Evolutionary conservation across 768 basidiomycete species (phyloP).

Genomic region (Cytidiella melzeri): DNA sequence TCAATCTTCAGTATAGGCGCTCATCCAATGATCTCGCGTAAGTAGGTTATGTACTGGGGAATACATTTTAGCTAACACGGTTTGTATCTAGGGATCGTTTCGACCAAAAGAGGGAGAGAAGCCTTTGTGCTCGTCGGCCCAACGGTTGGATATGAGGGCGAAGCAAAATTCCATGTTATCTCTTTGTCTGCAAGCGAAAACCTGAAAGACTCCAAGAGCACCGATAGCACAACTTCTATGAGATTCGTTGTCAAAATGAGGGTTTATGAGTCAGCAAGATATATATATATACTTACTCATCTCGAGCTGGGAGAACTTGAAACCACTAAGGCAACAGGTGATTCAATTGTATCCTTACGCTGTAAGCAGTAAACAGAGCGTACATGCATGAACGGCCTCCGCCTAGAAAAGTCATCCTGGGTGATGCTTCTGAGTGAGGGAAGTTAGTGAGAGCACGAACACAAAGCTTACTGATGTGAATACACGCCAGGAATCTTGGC

Average conservation of each 20-base stretch:
- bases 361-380: neutral
- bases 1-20: neutral
- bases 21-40: neutral
- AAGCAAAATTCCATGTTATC: constrained; percentile 25
- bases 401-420: constrained; percentile 13
- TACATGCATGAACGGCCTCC: constrained; percentile 13
- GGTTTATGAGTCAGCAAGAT: too few species aligned
- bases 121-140: constrained; percentile 14
- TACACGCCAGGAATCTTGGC: constrained; percentile 12
- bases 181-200: constrained; percentile 21
- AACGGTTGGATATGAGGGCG: constrained; percentile 24
- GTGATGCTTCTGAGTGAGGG: neutral
- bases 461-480: constrained; percentile 6
- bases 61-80: too few species aligned
- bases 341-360: neutral
- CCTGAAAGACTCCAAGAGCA: constrained; percentile 21
- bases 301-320: constrained; percentile 15
- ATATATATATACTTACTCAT: constrained; percentile 18
- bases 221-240: constrained; percentile 25
- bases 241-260: too few species aligned
- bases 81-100: too few species aligned
- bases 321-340: neutral
- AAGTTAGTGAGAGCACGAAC: neutral
- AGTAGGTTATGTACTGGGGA: too few species aligned
- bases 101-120: constrained; percentile 22